These are phyloP conservation scores for Fusarium sp. DNA, from an alignment of 2,329 filamentous ascomycete species.

Conservation along the genomic window DNA sequence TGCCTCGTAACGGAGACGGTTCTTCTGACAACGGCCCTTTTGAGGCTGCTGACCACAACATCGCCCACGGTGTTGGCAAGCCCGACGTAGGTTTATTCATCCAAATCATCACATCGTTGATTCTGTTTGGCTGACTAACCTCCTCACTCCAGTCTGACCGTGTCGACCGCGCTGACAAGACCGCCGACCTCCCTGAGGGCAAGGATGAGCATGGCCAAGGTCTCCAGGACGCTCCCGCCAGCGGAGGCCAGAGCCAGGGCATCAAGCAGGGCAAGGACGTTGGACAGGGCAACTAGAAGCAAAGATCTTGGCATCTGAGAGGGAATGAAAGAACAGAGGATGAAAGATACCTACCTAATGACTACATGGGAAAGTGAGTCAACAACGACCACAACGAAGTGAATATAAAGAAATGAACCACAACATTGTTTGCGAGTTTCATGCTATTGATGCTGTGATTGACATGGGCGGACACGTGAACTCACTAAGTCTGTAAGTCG, in stretches of 20 bases:
- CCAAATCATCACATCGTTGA: neutral
- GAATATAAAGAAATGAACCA: constrained; percentile 27
- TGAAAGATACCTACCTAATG: constrained; percentile 30
- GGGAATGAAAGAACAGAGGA: neutral
- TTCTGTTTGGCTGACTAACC: neutral
- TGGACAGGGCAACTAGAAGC: constrained; percentile 50
- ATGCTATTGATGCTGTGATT: neutral
- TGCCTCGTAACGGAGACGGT: constrained; percentile 62
- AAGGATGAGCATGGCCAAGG: constrained; percentile 54
- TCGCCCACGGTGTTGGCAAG: constrained; percentile 55
- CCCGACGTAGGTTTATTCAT: constrained; percentile 46
- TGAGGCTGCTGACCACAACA: constrained; percentile 51
- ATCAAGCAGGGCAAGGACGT: constrained; percentile 50
- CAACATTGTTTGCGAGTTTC: neutral
- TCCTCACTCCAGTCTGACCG: constrained; percentile 41
- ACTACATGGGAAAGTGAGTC: constrained; percentile 16
- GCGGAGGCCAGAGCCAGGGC: constrained; percentile 56
- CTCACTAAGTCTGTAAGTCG: neutral
- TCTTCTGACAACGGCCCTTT: constrained; percentile 57
- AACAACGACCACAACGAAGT: constrained; percentile 28
- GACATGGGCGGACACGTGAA: neutral
- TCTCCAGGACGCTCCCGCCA: constrained; percentile 52
- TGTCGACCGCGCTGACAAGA: constrained; percentile 60
- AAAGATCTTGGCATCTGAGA: neutral
- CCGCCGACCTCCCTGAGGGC: constrained; percentile 57